These are phyloP conservation scores for Tardiomyces depauwii DNA, from an alignment of 1,139 yeast genomes.

Conservation along the genomic window DNA sequence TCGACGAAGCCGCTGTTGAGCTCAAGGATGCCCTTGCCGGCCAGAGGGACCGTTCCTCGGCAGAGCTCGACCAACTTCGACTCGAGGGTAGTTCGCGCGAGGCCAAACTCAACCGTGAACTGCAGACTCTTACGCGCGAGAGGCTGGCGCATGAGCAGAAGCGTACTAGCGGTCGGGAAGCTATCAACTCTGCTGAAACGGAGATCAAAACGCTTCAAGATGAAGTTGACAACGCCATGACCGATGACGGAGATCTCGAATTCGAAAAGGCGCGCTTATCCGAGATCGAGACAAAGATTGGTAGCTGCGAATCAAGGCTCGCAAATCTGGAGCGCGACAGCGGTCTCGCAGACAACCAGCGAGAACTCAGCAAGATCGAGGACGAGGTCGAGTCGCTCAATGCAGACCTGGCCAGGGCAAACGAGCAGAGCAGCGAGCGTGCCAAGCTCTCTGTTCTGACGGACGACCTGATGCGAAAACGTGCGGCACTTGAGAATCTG, in stretches of 20 bases:
- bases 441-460: conserved; percentile 39
- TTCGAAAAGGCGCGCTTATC: conserved; percentile 29
- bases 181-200: conserved; percentile 22
- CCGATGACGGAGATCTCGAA: conserved; percentile 33
- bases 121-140: conserved; percentile 26
- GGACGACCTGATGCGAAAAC: conserved; percentile 24
- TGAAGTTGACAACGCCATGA: conserved; percentile 28
- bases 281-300: conserved; percentile 22
- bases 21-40: neutral
- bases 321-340: conserved; percentile 25
- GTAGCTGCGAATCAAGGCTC: conserved; percentile 6
- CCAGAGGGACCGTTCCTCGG: neutral
- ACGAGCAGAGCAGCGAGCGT: conserved; percentile 47
- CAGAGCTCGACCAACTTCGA: neutral
- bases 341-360: conserved; percentile 33
- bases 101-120: conserved; percentile 12
- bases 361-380: conserved; percentile 35
- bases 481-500: neutral
- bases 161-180: conserved; percentile 28
- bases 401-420: conserved; percentile 38
- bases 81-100: conserved; percentile 9
- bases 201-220: conserved; percentile 28
- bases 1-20: conserved; percentile 1
- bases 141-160: conserved; percentile 35
- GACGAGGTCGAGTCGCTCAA: conserved; percentile 43